These are phyloP conservation scores for Galeopsis tetrahit DNA, from an alignment of 257 asterid genomes.

Conservation along the genomic window DNA sequence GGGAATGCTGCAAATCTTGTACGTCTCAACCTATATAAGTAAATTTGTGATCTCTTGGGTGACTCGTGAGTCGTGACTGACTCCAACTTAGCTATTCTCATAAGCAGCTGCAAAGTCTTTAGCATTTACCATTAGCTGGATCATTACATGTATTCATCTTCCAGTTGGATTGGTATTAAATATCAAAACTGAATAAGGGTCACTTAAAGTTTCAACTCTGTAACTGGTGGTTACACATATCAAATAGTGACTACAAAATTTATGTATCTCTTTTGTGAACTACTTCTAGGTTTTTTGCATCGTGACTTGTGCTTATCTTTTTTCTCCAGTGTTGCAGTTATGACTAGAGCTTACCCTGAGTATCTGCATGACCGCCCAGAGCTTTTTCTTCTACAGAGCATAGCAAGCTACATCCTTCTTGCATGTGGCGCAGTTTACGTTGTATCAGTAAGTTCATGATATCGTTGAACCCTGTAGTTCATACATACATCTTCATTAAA, in stretches of 20 bases:
- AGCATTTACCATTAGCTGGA: no score
- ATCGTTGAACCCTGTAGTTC: background rate
- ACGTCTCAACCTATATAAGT: slow-evolving; percentile 38
- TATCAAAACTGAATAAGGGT: no score
- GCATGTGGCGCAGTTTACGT: slow-evolving; percentile 80
- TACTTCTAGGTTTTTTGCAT: slow-evolving; percentile 5
- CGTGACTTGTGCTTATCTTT: background rate
- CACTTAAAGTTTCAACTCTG: no score
- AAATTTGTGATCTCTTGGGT: slow-evolving; percentile 22
- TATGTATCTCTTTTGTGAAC: background rate
- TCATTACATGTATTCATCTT: no score
- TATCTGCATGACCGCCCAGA: slow-evolving; percentile 53
- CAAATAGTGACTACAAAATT: background rate
- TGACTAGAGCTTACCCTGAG: slow-evolving; percentile 97
- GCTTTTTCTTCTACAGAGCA: slow-evolving; percentile 78
- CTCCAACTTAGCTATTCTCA: background rate
- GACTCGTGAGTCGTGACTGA: background rate
- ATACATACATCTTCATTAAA: slow-evolving; percentile 3
- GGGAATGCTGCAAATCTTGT: slow-evolving; percentile 99
- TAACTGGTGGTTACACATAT: no score
- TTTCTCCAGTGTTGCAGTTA: slow-evolving; percentile 84
- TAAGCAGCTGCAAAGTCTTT: background rate
- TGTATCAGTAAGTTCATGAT: slow-evolving; percentile 64
- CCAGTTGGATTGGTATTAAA: no score
- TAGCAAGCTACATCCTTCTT: slow-evolving; percentile 81